phyloP scores from a whole-genome alignment of 768 basidiomycete genomes.

The Chlorophyllum brunneum region DNA sequence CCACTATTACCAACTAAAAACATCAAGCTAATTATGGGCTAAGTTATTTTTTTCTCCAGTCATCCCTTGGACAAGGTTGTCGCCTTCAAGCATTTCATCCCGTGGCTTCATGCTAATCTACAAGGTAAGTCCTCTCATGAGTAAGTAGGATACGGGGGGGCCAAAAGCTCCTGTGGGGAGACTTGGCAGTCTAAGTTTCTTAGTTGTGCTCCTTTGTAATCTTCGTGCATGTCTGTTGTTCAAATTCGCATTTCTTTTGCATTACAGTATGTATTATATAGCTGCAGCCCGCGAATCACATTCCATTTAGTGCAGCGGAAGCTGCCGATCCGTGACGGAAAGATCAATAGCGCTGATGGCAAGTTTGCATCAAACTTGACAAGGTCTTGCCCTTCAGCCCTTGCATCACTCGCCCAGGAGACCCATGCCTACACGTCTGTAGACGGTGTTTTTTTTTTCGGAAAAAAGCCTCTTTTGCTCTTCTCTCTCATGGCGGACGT shows the following conservation, averaged over 20 bases:
- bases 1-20: slow-evolving; percentile 3
- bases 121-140: slow-evolving; percentile 7
- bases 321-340: too few relatives aligned
- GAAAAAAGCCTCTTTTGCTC: background rate
- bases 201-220: background rate
- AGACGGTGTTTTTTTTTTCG: background rate
- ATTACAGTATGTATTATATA: too few relatives aligned
- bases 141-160: too few relatives aligned
- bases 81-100: background rate
- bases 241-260: too few relatives aligned
- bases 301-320: too few relatives aligned
- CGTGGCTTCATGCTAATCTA: background rate
- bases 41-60: slow-evolving; percentile 17
- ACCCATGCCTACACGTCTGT: background rate
- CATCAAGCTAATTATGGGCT: slow-evolving; percentile 18
- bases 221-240: background rate
- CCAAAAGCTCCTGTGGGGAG: background rate
- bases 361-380: too few relatives aligned
- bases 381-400: too few relatives aligned
- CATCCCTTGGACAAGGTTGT: background rate
- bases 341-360: too few relatives aligned
- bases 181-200: background rate
- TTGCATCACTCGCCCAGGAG: background rate
- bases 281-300: too few relatives aligned
- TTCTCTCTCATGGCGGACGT: slow-evolving; percentile 56